Base-by-base conservation (phyloP, 2,329 filamentous ascomycete genomes). In the Colletotrichum acutatum region DNA sequence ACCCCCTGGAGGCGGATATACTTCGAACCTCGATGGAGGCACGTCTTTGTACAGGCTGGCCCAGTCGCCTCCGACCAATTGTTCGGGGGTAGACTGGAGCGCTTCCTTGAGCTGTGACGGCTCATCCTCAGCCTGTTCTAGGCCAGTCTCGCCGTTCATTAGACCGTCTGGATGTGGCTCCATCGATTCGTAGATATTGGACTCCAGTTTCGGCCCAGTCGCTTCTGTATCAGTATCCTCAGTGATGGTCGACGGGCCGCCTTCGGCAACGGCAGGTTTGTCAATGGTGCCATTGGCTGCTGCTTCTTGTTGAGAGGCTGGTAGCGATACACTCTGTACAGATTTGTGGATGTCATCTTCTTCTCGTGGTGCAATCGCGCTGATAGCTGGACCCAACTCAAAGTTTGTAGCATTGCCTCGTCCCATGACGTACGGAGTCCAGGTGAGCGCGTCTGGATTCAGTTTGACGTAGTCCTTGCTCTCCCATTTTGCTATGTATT, bases 401-500 rank as follows among this genome's bases (percentile, higher is more conserved):
- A 97, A 96, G 78, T 94, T 94, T 4, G 92, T 93, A 46, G 93
- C 90, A 76, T 93, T 95, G 81, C 90, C 93, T 74, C 95, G 91
- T 30, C 97, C 96, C 95, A 98, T 98, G 54, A 98, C 92, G 80
- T 98, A 99, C 0, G 97, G 97, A 16, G 95, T 98, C 97, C 97
- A 99, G 12, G 95, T 93, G 30, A 99, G 87, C 22, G 91, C 91
- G 57, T 93, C 91, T 0, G 93, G 90, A 76, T 97, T 93, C 46
- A 99, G 89, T 77, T 91, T 93, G 26, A 98, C 94, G 76, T 98
- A 97, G 11, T 93, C 92, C 80, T 98, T 98, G 61, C 89, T 88
- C 79, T 98, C 94, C 90, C 96, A 98, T 76, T 96, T 97, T 37
- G 90, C 89, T 73, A 98, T 93, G 77, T 98, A 97, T 75, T 96